Percentiles rank a stretch among this genome's conserved stretches.
These are phyloP conservation scores for Posidonia australis DNA, from an alignment of 106 monocot genomes.

Conservation along the genomic window DNA sequence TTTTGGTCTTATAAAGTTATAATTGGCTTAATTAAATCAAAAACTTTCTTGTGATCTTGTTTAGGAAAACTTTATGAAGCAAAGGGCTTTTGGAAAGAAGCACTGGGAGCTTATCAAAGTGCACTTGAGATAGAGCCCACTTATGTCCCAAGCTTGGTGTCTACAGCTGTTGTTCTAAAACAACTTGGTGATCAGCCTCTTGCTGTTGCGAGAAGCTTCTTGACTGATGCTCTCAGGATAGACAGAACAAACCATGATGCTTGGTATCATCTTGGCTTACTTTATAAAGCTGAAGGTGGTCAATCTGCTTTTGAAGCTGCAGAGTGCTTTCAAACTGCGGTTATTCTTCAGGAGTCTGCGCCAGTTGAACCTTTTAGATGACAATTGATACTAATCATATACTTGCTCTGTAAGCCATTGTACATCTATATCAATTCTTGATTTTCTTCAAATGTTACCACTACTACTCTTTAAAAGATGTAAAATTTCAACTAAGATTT, in stretches of 20 bases:
- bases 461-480: too few relatives aligned
- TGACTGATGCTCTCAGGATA: slow-evolving; percentile 68
- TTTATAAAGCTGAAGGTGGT: slow-evolving; percentile 40
- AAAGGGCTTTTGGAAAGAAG: slow-evolving; percentile 48
- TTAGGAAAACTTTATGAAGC: slow-evolving; percentile 65
- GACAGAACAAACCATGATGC: slow-evolving; percentile 69
- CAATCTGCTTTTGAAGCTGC: slow-evolving; percentile 44
- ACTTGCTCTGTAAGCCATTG: slow-evolving; percentile 28
- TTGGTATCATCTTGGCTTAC: slow-evolving; percentile 73
- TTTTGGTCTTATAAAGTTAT: too few relatives aligned
- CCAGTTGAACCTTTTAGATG: slow-evolving; percentile 87
- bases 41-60: neutral
- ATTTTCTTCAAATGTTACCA: too few relatives aligned
- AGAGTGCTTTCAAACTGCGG: slow-evolving; percentile 88
- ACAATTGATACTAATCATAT: slow-evolving; percentile 1
- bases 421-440: slow-evolving; percentile 10
- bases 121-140: slow-evolving; percentile 55
- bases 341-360: slow-evolving; percentile 75
- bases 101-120: slow-evolving; percentile 50
- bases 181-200: slow-evolving; percentile 34
- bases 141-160: slow-evolving; percentile 84
- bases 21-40: too few relatives aligned
- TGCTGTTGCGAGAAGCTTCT: slow-evolving; percentile 40
- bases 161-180: slow-evolving; percentile 47
- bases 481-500: too few relatives aligned